These are phyloP conservation scores for Beauveria medogensis DNA, from an alignment of 2,329 filamentous ascomycete species.

Conservation along the genomic window DNA sequence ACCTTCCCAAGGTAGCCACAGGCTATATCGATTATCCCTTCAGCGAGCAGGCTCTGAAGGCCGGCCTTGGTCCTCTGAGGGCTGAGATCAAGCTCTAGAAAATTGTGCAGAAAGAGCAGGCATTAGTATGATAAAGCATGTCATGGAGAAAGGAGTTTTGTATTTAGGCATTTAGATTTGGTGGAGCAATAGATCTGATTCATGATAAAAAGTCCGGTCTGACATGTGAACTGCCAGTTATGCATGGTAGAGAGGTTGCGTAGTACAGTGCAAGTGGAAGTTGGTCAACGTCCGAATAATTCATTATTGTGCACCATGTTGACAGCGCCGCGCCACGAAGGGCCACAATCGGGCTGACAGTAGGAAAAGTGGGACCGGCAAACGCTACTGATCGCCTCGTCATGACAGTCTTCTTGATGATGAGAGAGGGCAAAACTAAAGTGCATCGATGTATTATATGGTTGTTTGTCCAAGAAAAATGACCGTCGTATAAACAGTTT, in stretches of 20 bases:
- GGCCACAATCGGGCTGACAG: background rate
- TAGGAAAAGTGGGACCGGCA: background rate
- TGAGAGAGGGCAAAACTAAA: background rate
- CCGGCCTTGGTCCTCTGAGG: background rate
- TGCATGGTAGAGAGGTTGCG: background rate
- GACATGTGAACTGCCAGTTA: background rate
- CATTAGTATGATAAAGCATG: background rate
- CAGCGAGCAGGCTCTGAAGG: slow-evolving; percentile 4
- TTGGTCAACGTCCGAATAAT: too few species aligned
- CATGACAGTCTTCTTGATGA: background rate
- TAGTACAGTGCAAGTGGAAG: too few species aligned
- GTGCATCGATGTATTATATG: background rate
- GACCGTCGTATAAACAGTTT: too few species aligned
- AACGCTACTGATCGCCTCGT: background rate
- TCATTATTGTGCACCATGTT: too few species aligned
- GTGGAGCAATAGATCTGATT: background rate
- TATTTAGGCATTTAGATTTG: background rate
- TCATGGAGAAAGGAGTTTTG: background rate
- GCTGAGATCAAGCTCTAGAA: background rate
- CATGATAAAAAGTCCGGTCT: background rate
- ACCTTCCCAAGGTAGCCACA: slow-evolving; percentile 5
- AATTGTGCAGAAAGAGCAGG: too few species aligned
- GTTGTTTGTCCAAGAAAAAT: background rate
- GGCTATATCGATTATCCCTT: slow-evolving; percentile 7
- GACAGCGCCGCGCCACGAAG: background rate